These are phyloP conservation scores for Diaporthe sp. DNA, from an alignment of 2,329 filamentous ascomycete genomes.

Conservation along the genomic window DNA sequence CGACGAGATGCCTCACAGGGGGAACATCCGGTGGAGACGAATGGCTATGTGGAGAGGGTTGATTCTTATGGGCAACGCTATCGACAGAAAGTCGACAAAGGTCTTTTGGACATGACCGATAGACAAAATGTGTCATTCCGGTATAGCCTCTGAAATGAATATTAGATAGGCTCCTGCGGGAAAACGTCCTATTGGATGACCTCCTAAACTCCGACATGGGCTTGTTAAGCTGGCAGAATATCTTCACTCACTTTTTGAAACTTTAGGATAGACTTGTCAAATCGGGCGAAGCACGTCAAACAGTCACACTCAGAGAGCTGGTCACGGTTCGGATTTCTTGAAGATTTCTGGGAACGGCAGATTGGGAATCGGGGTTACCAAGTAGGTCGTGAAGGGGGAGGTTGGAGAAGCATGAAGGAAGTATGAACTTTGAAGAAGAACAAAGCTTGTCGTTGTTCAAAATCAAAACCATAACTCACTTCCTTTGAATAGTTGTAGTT, in stretches of 20 bases:
- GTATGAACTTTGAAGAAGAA: no score
- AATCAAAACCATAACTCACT: no score
- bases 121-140: slow-evolving; percentile 21
- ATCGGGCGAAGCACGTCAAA: no score
- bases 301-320: no score
- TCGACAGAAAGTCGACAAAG: slow-evolving; percentile 17
- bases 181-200: neutral
- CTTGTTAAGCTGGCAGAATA: neutral
- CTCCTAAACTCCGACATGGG: neutral
- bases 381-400: neutral
- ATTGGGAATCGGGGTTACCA: neutral
- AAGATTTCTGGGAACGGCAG: neutral
- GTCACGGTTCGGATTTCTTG: neutral
- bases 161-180: neutral
- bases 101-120: slow-evolving; percentile 11
- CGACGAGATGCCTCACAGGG: slow-evolving; percentile 8
- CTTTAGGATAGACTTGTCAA: neutral
- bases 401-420: neutral
- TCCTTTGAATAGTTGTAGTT: no score
- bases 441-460: no score
- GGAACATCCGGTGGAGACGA: neutral
- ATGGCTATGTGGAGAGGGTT: neutral
- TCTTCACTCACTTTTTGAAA: neutral
- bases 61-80: neutral
- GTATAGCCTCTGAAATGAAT: neutral